Conservation (phyloP, 768 basidiomycete genomes). For the Ephemerocybe angulata region DNA sequence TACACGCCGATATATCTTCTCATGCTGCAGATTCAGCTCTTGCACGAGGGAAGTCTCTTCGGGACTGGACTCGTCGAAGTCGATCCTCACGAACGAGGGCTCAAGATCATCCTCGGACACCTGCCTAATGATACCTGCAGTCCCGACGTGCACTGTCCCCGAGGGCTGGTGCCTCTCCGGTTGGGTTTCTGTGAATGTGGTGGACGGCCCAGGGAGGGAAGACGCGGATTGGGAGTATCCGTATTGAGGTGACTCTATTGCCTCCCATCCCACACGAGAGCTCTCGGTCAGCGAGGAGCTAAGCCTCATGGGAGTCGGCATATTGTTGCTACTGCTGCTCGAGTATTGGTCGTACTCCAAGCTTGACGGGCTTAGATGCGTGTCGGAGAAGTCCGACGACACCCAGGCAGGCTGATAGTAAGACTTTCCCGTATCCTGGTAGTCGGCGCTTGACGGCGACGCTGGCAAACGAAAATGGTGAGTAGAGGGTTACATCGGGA, state of each 20-base stretch:
- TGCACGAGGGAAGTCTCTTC: too few species aligned
- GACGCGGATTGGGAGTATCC: not conserved
- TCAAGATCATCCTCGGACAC: not conserved
- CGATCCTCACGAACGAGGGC: not conserved
- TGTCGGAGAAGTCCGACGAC: not conserved
- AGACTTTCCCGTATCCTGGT: not conserved
- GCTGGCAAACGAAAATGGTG: not conserved
- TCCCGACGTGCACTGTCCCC: not conserved
- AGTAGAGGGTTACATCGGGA: not conserved
- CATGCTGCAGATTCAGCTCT: not conserved
- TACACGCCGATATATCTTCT: constrained; percentile 4
- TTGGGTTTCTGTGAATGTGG: not conserved
- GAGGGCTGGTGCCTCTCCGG: not conserved
- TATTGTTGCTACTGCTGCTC: not conserved
- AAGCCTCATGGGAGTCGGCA: not conserved
- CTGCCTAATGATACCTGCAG: not conserved
- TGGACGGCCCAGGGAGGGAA: not conserved
- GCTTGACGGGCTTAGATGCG: not conserved
- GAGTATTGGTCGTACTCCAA: not conserved
- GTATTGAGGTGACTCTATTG: not conserved
- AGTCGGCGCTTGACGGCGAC: not conserved
- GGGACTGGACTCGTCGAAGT: too few species aligned
- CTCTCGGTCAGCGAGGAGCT: not conserved
- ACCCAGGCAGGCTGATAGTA: constrained; percentile 8
- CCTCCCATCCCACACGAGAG: not conserved